Evolutionary conservation across 371 early-diverging fungal genomes (phyloP).

Genomic region (Rhizopus microsporus): DNA sequence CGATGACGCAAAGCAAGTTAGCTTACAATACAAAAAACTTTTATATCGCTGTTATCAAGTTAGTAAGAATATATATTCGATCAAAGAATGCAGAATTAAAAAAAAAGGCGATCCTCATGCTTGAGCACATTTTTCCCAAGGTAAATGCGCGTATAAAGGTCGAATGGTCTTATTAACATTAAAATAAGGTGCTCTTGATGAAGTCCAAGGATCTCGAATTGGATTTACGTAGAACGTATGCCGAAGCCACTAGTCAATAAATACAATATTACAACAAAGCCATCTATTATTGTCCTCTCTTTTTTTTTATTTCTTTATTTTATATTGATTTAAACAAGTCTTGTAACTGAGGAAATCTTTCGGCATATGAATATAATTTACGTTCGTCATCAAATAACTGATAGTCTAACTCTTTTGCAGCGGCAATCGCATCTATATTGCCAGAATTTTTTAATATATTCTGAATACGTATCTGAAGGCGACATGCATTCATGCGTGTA

Average conservation of each 20-base stretch:
- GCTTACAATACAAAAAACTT: slow-evolving; percentile 21
- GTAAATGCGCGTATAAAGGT: neutral
- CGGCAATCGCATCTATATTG: neutral
- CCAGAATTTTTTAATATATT: slow-evolving; percentile 2
- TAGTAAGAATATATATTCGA: slow-evolving; percentile 18
- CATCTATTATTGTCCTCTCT: neutral
- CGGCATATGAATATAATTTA: neutral
- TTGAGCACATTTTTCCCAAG: slow-evolving; percentile 21
- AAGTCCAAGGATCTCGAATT: slow-evolving; percentile 19
- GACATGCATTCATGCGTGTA: neutral
- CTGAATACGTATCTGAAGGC: slow-evolving; percentile 1
- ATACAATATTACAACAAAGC: too few species aligned
- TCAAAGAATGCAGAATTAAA: slow-evolving; percentile 1
- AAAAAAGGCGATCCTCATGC: slow-evolving; percentile 13
- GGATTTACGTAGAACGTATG: neutral
- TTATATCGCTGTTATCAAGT: slow-evolving; percentile 17
- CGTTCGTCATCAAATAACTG: neutral
- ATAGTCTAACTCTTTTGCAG: neutral
- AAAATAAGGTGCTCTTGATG: slow-evolving; percentile 18
- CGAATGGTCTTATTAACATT: neutral
- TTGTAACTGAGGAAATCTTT: neutral
- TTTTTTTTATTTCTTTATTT: too few species aligned
- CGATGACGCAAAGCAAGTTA: slow-evolving; percentile 10
- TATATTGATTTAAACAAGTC: neutral
- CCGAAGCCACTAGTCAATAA: too few species aligned